Percentiles rank a stretch among this genome's conserved stretches.
phyloP scores from a whole-genome alignment of 2,329 filamentous ascomycete genomes.

The Alternaria solani region DNA sequence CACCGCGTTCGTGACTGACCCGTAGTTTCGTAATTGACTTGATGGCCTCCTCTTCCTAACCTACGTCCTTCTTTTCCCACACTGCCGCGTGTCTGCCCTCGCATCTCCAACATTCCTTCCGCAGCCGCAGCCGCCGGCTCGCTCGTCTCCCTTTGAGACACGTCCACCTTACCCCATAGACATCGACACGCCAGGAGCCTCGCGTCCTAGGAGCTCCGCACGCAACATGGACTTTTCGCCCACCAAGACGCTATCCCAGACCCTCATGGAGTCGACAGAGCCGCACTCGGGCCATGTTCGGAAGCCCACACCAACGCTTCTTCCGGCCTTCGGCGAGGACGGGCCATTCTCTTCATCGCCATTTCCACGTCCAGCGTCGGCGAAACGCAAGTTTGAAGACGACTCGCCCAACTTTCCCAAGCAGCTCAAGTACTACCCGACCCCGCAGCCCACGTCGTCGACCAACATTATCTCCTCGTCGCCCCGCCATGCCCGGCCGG shows the following conservation, averaged over 20 bases:
- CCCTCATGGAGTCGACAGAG: slow-evolving; percentile 39
- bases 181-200: slow-evolving; percentile 39
- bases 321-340: slow-evolving; percentile 70
- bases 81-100: slow-evolving; percentile 23
- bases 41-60: slow-evolving; percentile 47
- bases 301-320: slow-evolving; percentile 68
- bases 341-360: slow-evolving; percentile 83
- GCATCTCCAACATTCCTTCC: slow-evolving; percentile 25
- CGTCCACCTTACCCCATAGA: slow-evolving; percentile 30
- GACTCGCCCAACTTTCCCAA: slow-evolving; percentile 56
- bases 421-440: slow-evolving; percentile 79
- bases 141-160: slow-evolving; percentile 34
- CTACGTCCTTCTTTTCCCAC: slow-evolving; percentile 26
- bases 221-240: slow-evolving; percentile 47
- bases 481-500: slow-evolving; percentile 59
- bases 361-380: slow-evolving; percentile 67
- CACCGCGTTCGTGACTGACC: slow-evolving; percentile 39
- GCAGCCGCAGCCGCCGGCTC: slow-evolving; percentile 36
- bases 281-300: slow-evolving; percentile 51
- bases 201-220: slow-evolving; percentile 37
- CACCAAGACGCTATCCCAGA: slow-evolving; percentile 34
- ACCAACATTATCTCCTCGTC: slow-evolving; percentile 89
- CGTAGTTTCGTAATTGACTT: slow-evolving; percentile 43
- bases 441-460: slow-evolving; percentile 91
- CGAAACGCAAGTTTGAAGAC: slow-evolving; percentile 70